Percentiles rank a stretch among this genome's conserved stretches.
Evolutionary conservation across 2,329 filamentous ascomycete species (phyloP).

Genomic region (Polychaeton citri): DNA sequence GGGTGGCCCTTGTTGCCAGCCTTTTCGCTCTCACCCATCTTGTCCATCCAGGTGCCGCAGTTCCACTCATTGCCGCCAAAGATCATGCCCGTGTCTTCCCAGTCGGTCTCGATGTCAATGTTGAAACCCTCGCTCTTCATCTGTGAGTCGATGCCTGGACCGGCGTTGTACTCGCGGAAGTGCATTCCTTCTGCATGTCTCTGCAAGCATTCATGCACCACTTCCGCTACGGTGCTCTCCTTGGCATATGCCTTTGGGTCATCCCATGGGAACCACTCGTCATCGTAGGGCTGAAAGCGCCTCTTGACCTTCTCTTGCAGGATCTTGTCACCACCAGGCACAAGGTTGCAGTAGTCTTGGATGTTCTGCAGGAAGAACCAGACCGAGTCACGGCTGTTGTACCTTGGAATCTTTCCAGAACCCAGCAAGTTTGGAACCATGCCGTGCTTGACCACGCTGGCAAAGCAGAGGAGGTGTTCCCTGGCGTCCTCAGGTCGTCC

Average conservation of each 20-base stretch:
- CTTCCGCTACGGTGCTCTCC: conserved; percentile 69
- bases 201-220: conserved; percentile 88
- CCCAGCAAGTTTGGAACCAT: conserved; percentile 94
- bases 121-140: conserved; percentile 91
- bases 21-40: conserved; percentile 95
- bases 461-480: conserved; percentile 90
- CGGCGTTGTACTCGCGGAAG: conserved; percentile 90
- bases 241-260: conserved; percentile 77
- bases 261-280: conserved; percentile 77
- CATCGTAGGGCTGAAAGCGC: conserved; percentile 87
- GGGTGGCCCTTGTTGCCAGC: conserved; percentile 88
- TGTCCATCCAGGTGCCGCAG: conserved; percentile 99
- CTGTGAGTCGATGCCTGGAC: conserved; percentile 73
- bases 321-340: conserved; percentile 60
- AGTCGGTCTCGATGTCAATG: conserved; percentile 81
- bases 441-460: conserved; percentile 90
- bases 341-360: conserved; percentile 78
- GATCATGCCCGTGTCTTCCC: conserved; percentile 67
- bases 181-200: conserved; percentile 81
- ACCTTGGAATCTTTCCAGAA: conserved; percentile 72
- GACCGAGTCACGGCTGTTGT: conserved; percentile 90
- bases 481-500: conserved; percentile 78
- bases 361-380: conserved; percentile 98
- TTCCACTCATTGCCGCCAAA: conserved; percentile 91
- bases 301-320: conserved; percentile 66